These are phyloP conservation scores for Neodidymelliopsis sp. DNA, from an alignment of 2,329 filamentous ascomycete genomes.

Conservation along the genomic window DNA sequence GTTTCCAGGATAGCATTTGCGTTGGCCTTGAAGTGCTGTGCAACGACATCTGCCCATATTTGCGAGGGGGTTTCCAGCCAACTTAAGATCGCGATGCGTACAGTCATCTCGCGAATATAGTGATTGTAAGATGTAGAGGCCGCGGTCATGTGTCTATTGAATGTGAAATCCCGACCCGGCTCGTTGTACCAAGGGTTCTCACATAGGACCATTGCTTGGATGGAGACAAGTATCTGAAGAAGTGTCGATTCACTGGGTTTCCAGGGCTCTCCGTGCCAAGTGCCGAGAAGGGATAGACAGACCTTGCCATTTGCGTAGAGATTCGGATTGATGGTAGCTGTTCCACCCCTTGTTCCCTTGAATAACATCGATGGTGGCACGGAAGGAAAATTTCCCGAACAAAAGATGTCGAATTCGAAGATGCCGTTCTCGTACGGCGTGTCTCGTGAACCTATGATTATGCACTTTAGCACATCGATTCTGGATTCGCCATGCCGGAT, in stretches of 20 bases:
- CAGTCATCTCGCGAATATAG: slow-evolving; percentile 33
- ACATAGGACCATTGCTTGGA: slow-evolving; percentile 66
- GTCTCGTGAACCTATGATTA: slow-evolving; percentile 59
- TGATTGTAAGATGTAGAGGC: slow-evolving; percentile 40
- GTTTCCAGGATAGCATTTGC: slow-evolving; percentile 33
- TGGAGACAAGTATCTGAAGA: slow-evolving; percentile 62
- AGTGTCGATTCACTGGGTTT: slow-evolving; percentile 57
- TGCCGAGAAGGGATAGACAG: slow-evolving; percentile 32
- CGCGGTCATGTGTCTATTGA: background rate
- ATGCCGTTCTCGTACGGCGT: slow-evolving; percentile 64
- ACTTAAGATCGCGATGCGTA: slow-evolving; percentile 43
- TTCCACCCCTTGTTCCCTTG: slow-evolving; percentile 55
- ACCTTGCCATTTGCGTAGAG: slow-evolving; percentile 58
- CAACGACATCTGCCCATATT: slow-evolving; percentile 36
- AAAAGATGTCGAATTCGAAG: slow-evolving; percentile 64
- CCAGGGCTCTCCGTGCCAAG: slow-evolving; percentile 59
- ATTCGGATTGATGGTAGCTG: slow-evolving; percentile 59
- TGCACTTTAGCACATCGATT: slow-evolving; percentile 59
- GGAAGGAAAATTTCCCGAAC: slow-evolving; percentile 52
- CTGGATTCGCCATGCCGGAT: slow-evolving; percentile 56
- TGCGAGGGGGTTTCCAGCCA: slow-evolving; percentile 37
- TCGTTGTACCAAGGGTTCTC: slow-evolving; percentile 64
- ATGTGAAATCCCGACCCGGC: slow-evolving; percentile 49
- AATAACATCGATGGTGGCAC: slow-evolving; percentile 54
- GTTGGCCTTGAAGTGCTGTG: slow-evolving; percentile 37